Evolutionary conservation across 371 early-diverging fungal genomes (phyloP).

Genomic region (Funneliformis caledonium): DNA sequence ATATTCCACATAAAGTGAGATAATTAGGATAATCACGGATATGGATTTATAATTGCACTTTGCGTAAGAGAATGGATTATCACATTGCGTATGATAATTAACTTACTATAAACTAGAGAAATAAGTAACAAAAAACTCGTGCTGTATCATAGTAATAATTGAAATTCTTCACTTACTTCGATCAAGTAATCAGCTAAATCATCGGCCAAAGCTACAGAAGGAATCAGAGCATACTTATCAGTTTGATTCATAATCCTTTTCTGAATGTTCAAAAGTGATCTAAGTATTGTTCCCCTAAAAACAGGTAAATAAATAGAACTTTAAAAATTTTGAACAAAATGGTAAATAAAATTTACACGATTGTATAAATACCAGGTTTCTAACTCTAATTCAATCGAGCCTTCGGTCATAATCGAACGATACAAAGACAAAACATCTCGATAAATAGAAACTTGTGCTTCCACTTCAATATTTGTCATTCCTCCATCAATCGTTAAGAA

Average conservation of each 20-base stretch:
- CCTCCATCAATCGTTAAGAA: conserved; percentile 41
- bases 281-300: conserved; percentile 54
- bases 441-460: conserved; percentile 49
- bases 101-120: too few species aligned
- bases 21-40: not conserved
- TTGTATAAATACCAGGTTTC: conserved; percentile 58
- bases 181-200: conserved; percentile 61
- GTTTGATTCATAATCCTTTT: conserved; percentile 57
- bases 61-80: too few species aligned
- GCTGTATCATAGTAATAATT: not conserved
- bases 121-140: too few species aligned
- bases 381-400: conserved; percentile 67
- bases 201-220: conserved; percentile 54
- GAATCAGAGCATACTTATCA: conserved; percentile 55
- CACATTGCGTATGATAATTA: too few species aligned
- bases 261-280: conserved; percentile 61
- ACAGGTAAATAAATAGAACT: not conserved
- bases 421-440: conserved; percentile 67
- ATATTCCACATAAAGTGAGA: not conserved
- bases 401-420: conserved; percentile 59
- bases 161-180: conserved; percentile 51
- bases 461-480: conserved; percentile 48
- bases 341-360: not conserved
- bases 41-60: not conserved
- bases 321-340: not conserved